Base-by-base conservation (phyloP, 257 asterid genomes). In the Salvia hispanica region DNA sequence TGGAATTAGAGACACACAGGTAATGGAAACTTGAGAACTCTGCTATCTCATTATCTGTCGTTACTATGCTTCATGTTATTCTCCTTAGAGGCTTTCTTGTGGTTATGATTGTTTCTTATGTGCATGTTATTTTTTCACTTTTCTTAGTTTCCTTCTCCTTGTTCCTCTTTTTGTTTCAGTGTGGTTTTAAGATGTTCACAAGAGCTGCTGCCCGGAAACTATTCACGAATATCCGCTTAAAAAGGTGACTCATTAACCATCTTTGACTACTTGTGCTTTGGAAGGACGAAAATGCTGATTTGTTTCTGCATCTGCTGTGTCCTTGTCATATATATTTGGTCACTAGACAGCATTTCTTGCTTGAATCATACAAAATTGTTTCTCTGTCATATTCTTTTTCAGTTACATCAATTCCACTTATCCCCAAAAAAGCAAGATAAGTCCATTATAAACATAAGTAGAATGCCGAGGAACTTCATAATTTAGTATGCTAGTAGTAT, bases 161-260 rank as follows among this genome's bases (percentile, higher is more conserved):
- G 33, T 21, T 72, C 40, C 56, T 59, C 58, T 52, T 34, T 12
- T 47, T 72, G 39, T 76, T 76, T 55, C 94, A 93, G 99, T 93
- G 99, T 78, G 99, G 97, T 59, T 93, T 93, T 80, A 93, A 93
- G 83, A 93, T 93, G 99, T 93, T 93, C 74, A 90, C 96, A 21
- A 84, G 97, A 84, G 87, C 97, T 82, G 99, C 99, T 69, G 97
- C 96, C 37, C 77, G 90, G 77, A 93, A 86, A 84, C 99, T 93
- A 71, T 93, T 90, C 81, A 75, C 74, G 1, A 93, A 90, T 71
- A 84, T 86, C 71, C 96, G 92, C 79, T 86, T 93, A 84, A 82
- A 88, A 87, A 77, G 99, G 97, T 56, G 36, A 60, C 28, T 72
- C 28, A 43, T 6, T 25, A 28, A 53, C 34, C 18, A 11, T 12